A percentile compares a stretch with the other conserved stretches of the same genome.
Conservation (phyloP, 192 early-diverging fungal genomes). For the Backusella mclennaniae region DNA sequence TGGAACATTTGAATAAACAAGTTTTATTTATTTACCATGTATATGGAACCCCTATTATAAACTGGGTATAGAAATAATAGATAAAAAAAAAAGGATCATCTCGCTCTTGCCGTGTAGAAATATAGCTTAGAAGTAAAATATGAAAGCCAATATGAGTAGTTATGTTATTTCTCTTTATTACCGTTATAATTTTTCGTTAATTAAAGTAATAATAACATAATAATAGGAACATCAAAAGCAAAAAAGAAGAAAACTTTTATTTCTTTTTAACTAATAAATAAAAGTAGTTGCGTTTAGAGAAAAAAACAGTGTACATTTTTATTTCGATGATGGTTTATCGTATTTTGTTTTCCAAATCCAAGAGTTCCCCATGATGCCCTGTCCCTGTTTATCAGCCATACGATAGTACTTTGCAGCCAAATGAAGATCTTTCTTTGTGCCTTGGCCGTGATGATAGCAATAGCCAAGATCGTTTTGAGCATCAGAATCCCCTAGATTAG, state of each 20-base stretch:
- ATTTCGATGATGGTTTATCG: constrained; percentile 31
- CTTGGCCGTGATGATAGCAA: constrained; percentile 70
- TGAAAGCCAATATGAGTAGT: too few relatives aligned
- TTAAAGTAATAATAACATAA: background rate
- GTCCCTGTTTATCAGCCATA: constrained; percentile 68
- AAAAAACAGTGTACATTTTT: background rate
- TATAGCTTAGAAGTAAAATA: too few relatives aligned
- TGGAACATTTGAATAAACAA: background rate
- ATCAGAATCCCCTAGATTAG: constrained; percentile 46
- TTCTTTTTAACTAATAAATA: background rate
- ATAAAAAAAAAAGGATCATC: too few relatives aligned
- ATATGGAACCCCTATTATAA: background rate
- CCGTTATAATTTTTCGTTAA: background rate
- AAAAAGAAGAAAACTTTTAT: background rate
- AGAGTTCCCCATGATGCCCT: constrained; percentile 73
- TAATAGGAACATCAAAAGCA: background rate
- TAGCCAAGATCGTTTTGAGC: constrained; percentile 53
- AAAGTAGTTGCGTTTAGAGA: background rate
- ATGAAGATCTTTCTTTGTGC: constrained; percentile 67
- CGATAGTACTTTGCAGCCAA: constrained; percentile 77
- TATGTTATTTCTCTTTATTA: background rate
- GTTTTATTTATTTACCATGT: background rate
- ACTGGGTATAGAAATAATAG: too few relatives aligned
- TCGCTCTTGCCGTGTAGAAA: too few relatives aligned
- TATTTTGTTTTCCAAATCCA: constrained; percentile 85